phyloP scores from a whole-genome alignment of 2,329 filamentous ascomycete genomes.

The Sclerotinia minor region DNA sequence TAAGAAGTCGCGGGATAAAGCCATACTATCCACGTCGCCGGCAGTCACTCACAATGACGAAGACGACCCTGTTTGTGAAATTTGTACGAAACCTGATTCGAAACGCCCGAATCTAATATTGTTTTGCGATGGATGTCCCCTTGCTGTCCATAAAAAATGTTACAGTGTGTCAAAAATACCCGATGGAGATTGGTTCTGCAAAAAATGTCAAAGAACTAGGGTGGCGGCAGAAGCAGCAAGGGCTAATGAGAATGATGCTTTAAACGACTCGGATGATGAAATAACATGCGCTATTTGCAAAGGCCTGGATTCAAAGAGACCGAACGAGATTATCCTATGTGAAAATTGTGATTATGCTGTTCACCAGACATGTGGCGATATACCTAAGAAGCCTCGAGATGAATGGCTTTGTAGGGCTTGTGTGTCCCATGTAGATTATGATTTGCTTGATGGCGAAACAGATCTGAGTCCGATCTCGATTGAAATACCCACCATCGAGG shows the following conservation, averaged over 20 bases:
- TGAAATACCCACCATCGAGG: conserved; percentile 52
- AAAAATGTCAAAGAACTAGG: conserved; percentile 19
- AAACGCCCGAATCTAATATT: conserved; percentile 14
- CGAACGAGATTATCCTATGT: conserved; percentile 65
- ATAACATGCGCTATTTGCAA: conserved; percentile 59
- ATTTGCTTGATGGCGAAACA: conserved; percentile 43
- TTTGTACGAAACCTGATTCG: conserved; percentile 21
- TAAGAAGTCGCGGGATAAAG: neutral
- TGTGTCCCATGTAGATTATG: conserved; percentile 21
- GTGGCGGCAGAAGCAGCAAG: conserved; percentile 22
- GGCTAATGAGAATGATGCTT: conserved; percentile 16
- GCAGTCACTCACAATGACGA: neutral
- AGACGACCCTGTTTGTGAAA: conserved; percentile 13
- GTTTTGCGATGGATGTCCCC: conserved; percentile 20
- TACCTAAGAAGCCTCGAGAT: conserved; percentile 58
- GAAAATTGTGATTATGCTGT: conserved; percentile 63
- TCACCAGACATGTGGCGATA: conserved; percentile 61
- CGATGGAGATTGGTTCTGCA: conserved; percentile 24
- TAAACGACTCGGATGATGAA: conserved; percentile 41
- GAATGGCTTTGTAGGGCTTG: conserved; percentile 65
- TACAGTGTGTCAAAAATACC: conserved; percentile 24
- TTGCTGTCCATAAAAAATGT: conserved; percentile 25
- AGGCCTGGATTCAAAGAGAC: conserved; percentile 56
- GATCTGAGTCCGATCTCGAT: conserved; percentile 33
- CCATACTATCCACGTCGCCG: neutral